phyloP scores from a whole-genome alignment of 179 eudicot genomes.

The Drosera spatulata region DNA sequence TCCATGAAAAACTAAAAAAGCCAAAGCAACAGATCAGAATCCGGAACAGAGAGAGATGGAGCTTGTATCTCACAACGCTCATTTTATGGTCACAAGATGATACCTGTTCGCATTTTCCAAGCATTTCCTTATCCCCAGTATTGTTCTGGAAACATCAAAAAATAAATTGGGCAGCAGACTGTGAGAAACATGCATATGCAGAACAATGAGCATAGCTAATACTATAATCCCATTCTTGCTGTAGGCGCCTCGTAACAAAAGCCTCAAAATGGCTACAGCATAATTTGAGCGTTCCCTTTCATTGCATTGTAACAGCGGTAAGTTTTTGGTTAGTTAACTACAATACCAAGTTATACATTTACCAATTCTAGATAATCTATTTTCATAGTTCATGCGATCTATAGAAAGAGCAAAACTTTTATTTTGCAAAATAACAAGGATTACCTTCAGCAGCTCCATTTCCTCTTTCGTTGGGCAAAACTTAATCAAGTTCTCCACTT shows the following conservation, averaged over 20 bases:
- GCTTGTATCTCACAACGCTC: slow-evolving; percentile 1
- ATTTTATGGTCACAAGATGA: slow-evolving; percentile 4
- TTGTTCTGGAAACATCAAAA: slow-evolving; percentile 53
- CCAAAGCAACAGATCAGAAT: slow-evolving; percentile 5
- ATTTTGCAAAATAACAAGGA: no score
- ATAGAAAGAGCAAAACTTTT: no score
- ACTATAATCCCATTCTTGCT: neutral
- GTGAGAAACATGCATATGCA: neutral
- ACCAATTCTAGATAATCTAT: no score
- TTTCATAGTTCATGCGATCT: no score
- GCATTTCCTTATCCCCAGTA: slow-evolving; percentile 77
- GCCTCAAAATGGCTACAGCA: no score
- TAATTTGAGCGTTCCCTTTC: neutral
- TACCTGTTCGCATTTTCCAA: slow-evolving; percentile 99
- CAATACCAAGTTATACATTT: no score
- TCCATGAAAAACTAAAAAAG: slow-evolving; percentile 84
- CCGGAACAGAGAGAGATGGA: slow-evolving; percentile 5
- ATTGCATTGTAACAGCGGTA: neutral
- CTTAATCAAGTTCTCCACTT: no score
- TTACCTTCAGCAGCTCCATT: no score
- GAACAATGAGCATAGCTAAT: neutral
- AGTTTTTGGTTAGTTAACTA: no score
- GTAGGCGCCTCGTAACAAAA: no score
- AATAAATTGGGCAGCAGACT: slow-evolving; percentile 4
- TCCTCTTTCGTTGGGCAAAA: no score